Evolutionary conservation across 257 asterid genomes (phyloP), one percentile per base, ranked within the genome.

Genomic region (Gardenia jasminoides): DNA sequence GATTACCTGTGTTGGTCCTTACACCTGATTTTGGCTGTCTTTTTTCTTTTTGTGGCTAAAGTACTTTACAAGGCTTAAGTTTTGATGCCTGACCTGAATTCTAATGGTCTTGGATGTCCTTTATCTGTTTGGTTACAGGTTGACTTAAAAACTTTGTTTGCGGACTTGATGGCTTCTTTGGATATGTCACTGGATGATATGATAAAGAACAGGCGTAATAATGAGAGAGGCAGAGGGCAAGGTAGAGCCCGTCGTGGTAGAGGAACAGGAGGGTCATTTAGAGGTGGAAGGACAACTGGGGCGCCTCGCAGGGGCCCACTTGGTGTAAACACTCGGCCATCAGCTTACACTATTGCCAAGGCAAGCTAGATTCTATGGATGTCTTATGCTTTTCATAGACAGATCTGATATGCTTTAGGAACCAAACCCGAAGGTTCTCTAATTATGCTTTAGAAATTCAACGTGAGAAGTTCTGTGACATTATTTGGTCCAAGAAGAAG

Each of bases 291-390:
- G 82, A 79, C 87, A 39, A 82, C 86, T 41, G 97, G 94, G 33
- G 88, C 92, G 80, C 89, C 92, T 76, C 90, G 86, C 67, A 88
- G 97, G 88, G 86, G 87, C 72, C 92, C 91, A 8, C 97, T 95
- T 33, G 97, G 98, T 47, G 91, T 93, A 52, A 91, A 89, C 85
- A 70, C 88, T 75, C 90, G 93, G 15, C 86, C 91, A 10, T 90
- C 97, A 62, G 86, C 96, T 68, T 85, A 79, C 78, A 67, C 89
- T 17, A 92, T 93, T 87, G 92, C 96, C 87, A 95, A 95, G 99
- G 99, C 99, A 95, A 95, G 99, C 98, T 85, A 88, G 75, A 87
- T 86, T 82, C 85, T 84, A 81, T 89, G 93, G 95, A 87, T 85
- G 90, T 88, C 88, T 86, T 86, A 80, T 88, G 87, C 90, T 88